Evolutionary conservation across 1,284 basidiomycete genomes (phyloP).

Genomic region (Ganoderma boninense): DNA sequence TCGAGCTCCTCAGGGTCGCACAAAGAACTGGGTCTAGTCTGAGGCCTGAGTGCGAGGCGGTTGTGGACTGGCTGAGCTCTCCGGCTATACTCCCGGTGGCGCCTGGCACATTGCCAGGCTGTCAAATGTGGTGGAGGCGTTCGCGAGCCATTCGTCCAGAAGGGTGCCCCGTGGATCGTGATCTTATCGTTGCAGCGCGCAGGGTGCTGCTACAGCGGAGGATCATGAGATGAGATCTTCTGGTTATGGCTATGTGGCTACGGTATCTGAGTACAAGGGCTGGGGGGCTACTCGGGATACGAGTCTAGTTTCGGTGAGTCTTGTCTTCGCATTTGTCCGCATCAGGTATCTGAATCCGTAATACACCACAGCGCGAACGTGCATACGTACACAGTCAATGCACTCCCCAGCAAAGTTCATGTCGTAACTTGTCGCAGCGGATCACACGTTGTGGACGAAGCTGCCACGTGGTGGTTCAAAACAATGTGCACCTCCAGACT

Average conservation of each 20-base stretch:
- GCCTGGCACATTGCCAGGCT: not conserved
- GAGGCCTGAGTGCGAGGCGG: not conserved
- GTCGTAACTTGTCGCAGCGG: not conserved
- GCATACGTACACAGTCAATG: not conserved
- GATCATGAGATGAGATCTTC: not conserved
- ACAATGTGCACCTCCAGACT: no score
- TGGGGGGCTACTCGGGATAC: not conserved
- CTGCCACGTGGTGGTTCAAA: not conserved
- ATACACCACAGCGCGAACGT: not conserved
- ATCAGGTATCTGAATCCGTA: not conserved
- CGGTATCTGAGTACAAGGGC: not conserved
- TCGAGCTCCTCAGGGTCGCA: not conserved
- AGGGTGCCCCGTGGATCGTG: not conserved
- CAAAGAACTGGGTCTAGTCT: not conserved
- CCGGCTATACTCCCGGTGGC: not conserved
- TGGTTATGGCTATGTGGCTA: not conserved
- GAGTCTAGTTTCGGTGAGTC: not conserved
- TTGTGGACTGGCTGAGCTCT: not conserved
- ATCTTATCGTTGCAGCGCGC: not conserved
- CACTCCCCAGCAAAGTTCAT: not conserved
- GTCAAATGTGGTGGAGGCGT: no score
- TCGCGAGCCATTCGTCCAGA: no score
- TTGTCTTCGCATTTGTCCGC: not conserved
- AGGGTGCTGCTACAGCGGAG: not conserved
- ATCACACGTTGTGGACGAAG: not conserved